Conservation (phyloP, 257 asterid genomes). For the Handroanthus guayacan region DNA sequence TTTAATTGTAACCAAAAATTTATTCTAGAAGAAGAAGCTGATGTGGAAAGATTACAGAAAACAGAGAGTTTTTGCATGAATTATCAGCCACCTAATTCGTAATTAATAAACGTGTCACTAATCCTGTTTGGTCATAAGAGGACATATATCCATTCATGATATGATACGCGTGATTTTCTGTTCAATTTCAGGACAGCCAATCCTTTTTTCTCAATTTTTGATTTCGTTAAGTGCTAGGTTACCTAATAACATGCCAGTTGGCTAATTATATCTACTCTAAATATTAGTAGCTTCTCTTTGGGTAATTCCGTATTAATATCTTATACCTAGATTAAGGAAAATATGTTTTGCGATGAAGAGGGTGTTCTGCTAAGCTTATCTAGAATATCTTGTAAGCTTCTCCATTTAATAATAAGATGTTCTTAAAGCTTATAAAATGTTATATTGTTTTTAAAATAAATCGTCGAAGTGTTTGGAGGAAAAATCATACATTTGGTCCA, state of each 20-base stretch:
- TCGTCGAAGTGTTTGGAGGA: too few species aligned
- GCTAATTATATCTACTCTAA: background rate
- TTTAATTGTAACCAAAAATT: too few species aligned
- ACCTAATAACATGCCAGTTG: conserved; percentile 45
- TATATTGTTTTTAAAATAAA: too few species aligned
- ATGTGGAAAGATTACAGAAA: background rate
- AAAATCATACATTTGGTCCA: too few species aligned
- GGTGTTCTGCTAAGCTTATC: too few species aligned
- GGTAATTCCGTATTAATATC: background rate
- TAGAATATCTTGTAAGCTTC: too few species aligned
- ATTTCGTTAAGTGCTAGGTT: conserved; percentile 35
- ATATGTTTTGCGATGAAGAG: too few species aligned
- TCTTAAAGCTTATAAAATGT: too few species aligned
- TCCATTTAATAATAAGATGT: too few species aligned
- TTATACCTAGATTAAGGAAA: too few species aligned
- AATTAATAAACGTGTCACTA: background rate
- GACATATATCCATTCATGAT: background rate
- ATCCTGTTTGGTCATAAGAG: conserved; percentile 7
- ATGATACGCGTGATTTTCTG: too few species aligned
- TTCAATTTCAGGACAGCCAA: background rate
- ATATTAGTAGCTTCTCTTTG: background rate
- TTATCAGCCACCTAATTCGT: conserved; percentile 23
- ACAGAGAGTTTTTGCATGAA: conserved; percentile 9
- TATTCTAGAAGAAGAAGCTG: background rate
- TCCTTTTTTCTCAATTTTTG: background rate